These are phyloP conservation scores for Suillus brevipes DNA, from an alignment of 768 basidiomycete species.

Conservation along the genomic window DNA sequence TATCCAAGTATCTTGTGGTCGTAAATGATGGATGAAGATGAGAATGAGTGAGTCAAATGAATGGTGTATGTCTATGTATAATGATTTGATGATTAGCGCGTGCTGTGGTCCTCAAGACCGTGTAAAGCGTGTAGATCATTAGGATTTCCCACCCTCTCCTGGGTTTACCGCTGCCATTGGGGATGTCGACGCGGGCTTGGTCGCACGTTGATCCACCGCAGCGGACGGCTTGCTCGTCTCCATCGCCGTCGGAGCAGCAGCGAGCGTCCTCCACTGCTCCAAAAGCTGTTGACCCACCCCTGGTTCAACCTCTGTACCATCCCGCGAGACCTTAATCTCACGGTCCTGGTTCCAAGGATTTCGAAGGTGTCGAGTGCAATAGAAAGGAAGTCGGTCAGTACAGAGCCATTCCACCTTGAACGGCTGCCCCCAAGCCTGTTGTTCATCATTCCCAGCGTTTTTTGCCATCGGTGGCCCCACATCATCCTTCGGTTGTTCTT, in stretches of 20 bases:
- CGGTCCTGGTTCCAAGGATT: slow-evolving; percentile 93
- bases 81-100: background rate
- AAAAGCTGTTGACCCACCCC: slow-evolving; percentile 63
- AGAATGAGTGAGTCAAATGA: slow-evolving; percentile 17
- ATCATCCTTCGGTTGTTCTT: slow-evolving; percentile 20
- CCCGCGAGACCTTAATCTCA: slow-evolving; percentile 79
- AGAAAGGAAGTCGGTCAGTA: slow-evolving; percentile 71
- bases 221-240: slow-evolving; percentile 2
- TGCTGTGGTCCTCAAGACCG: background rate
- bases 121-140: slow-evolving; percentile 5
- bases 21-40: slow-evolving; percentile 9
- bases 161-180: background rate
- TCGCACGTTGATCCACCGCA: slow-evolving; percentile 7
- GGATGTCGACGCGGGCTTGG: slow-evolving; percentile 10
- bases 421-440: slow-evolving; percentile 65
- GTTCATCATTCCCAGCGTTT: slow-evolving; percentile 11
- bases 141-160: background rate
- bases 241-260: slow-evolving; percentile 14
- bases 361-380: slow-evolving; percentile 72
- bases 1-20: slow-evolving; percentile 45
- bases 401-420: slow-evolving; percentile 86
- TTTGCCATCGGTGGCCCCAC: slow-evolving; percentile 9
- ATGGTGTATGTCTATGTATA: slow-evolving; percentile 9
- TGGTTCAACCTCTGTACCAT: slow-evolving; percentile 93
- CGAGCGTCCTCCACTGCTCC: slow-evolving; percentile 62